Conservation (phyloP, 164 flowering plant genomes). For the Vitis labrusca region DNA sequence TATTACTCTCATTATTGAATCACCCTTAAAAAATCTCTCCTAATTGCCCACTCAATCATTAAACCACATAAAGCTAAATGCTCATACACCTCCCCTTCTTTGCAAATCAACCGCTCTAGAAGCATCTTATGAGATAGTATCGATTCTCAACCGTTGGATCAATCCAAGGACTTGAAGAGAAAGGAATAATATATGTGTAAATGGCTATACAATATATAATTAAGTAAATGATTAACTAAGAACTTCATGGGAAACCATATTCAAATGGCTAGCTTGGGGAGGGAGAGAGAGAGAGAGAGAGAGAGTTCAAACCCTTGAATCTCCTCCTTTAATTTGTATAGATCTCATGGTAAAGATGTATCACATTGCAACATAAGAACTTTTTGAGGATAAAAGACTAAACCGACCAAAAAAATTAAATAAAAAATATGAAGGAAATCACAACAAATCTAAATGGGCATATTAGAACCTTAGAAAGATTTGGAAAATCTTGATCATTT, state of each 20-base stretch:
- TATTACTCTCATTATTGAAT: slow-evolving; percentile 8
- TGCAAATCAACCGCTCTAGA: background rate
- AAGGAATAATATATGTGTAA: no score
- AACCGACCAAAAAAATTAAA: background rate
- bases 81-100: background rate
- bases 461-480: slow-evolving; percentile 24
- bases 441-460: slow-evolving; percentile 10
- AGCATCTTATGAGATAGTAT: background rate
- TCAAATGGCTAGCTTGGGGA: background rate
- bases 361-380: slow-evolving; percentile 3
- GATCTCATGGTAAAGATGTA: background rate
- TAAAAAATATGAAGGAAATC: background rate
- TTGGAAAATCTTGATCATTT: slow-evolving; percentile 17
- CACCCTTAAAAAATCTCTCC: background rate
- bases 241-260: no score
- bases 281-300: background rate
- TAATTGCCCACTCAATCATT: slow-evolving; percentile 7
- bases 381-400: slow-evolving; percentile 1
- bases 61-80: slow-evolving; percentile 4
- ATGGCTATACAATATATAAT: no score
- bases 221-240: no score
- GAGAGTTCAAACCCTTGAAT: background rate
- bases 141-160: background rate
- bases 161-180: background rate
- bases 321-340: no score